A percentile compares a stretch with the other conserved stretches of the same genome.
Conservation (phyloP, 768 basidiomycete genomes). For the Tylopilus subfusipes region DNA sequence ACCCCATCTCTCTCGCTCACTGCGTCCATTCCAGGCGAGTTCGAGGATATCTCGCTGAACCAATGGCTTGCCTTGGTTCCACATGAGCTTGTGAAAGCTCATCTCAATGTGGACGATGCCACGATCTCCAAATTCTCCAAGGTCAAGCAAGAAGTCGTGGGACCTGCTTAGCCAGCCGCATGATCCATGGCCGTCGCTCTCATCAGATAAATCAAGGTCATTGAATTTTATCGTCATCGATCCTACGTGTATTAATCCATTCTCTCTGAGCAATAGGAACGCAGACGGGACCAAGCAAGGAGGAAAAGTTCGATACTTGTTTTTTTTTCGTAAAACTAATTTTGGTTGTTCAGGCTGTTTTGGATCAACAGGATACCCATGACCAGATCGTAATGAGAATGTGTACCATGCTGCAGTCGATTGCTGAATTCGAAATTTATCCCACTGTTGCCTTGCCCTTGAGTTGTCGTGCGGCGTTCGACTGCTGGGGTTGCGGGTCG, state of each 20-base stretch:
- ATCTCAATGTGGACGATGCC: constrained; percentile 53
- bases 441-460: too few species aligned
- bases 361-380: too few species aligned
- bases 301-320: neutral
- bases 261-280: neutral
- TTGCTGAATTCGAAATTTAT: too few species aligned
- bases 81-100: constrained; percentile 55
- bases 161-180: constrained; percentile 14
- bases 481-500: too few species aligned
- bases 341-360: neutral
- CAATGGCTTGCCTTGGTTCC: constrained; percentile 66
- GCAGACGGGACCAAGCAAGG: neutral
- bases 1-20: neutral
- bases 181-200: neutral
- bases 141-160: constrained; percentile 50
- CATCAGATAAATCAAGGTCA: neutral
- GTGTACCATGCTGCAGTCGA: too few species aligned
- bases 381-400: too few species aligned
- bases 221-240: neutral
- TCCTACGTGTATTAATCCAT: constrained; percentile 16
- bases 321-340: neutral
- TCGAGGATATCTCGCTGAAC: constrained; percentile 54
- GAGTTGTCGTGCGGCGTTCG: too few species aligned
- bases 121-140: constrained; percentile 47
- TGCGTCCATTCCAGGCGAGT: constrained; percentile 33